phyloP scores from a whole-genome alignment of 164 flowering plant species.

The Piper longum region DNA sequence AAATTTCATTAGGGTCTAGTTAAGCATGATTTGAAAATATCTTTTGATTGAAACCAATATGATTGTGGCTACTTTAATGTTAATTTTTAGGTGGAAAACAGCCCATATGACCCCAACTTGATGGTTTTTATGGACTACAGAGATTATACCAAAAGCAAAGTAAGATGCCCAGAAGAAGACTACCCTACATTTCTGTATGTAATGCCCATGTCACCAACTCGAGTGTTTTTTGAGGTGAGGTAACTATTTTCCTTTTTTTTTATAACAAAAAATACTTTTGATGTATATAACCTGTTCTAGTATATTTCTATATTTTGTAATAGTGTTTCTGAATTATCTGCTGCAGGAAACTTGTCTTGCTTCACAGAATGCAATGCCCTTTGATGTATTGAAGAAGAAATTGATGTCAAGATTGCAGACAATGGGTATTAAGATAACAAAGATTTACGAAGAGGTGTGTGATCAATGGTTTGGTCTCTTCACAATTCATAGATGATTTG shows the following conservation, averaged over 20 bases:
- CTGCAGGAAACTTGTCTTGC: constrained; percentile 96
- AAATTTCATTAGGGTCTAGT: too few species aligned
- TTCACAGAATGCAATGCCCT: constrained; percentile 84
- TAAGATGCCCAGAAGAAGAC: constrained; percentile 34
- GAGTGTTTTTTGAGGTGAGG: constrained; percentile 88
- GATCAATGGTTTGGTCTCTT: background rate
- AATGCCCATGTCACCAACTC: constrained; percentile 88
- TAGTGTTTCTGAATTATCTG: background rate
- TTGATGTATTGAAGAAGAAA: constrained; percentile 65
- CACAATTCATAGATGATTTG: background rate
- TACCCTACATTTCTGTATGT: constrained; percentile 93
- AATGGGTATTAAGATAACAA: constrained; percentile 63
- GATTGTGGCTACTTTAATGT: background rate
- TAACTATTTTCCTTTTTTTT: background rate
- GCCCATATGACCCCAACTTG: constrained; percentile 80
- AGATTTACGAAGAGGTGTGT: constrained; percentile 81
- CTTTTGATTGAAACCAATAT: background rate
- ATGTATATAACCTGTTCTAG: background rate
- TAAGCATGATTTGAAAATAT: too few species aligned
- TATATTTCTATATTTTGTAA: background rate
- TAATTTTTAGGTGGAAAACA: constrained; percentile 63
- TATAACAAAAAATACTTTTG: too few species aligned
- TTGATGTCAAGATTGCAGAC: constrained; percentile 65
- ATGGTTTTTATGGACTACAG: constrained; percentile 99
- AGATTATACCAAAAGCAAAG: constrained; percentile 44